Base-by-base conservation (phyloP, 805 yeast species). In the Suhomyces faveliae region DNA sequence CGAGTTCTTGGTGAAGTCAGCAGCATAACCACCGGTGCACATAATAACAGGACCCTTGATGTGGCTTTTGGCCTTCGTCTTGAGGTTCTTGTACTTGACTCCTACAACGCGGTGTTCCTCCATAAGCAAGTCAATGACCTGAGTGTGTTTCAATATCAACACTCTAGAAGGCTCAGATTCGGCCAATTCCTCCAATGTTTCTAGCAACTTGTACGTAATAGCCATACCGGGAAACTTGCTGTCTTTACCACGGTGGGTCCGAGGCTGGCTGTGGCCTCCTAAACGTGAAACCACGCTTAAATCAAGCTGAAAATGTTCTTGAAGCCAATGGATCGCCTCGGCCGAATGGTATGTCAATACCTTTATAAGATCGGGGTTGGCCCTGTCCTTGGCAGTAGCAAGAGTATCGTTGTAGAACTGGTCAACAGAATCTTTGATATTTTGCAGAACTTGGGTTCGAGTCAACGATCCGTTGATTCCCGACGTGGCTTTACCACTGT, bases 191-290 rank as follows among this genome's bases (percentile, higher is more conserved):
- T 81, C 81, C 39, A 81, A 65, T 13, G 71, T 70, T 48, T 79
- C 81, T 57, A 78, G 63, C 37, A 82, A 62, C 8, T 74, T 72
- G 53, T 78, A 80, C 3, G 85, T 79, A 44, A 83, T 80, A 6
- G 87, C 84, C 79, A 79, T 79, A 1, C 87, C 87, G 2, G 87
- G 87, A 44, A 81, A 81, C 50, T 78, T 73, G 15, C 81, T 76
- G 51, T 80, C 85, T 43, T 79, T 77, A 1, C 95, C 91, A 56
- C 95, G 76, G 62, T 88, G 96, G 1, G 96, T 88, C 63, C 96
- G 74, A 17, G 89, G 83, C 43, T 76, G 80, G 1, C 90, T 83
- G 60, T 88, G 95, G 2, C 96, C 96, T 22, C 96, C 96, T 38
- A 88, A 66, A 56, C 87, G 79, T n/a, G 88, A 78, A 10, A 88